Evolutionary conservation across 225 moss, liverwort and hornwort species (phyloP), one percentile per base, ranked within the genome.

Genomic region (Neckera pumila): DNA sequence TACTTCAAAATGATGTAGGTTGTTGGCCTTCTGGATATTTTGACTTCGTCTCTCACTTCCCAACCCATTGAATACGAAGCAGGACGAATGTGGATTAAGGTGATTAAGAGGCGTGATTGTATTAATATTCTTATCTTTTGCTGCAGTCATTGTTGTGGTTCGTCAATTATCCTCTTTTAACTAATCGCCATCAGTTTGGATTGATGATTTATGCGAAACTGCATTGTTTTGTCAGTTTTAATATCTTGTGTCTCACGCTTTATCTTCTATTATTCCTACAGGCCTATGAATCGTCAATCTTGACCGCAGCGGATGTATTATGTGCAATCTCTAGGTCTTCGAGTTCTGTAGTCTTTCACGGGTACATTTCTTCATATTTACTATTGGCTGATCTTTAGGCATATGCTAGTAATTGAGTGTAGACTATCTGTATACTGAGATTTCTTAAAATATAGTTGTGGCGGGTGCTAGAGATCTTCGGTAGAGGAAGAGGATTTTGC

Each of bases 81-180:
- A 54, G 96, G 96, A 80, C 95, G 95, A 79, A 93, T 84, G 77
- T 99, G 97, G 99, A 91, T 96, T 75, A 95, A 96, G 97, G 99
- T 97, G 82, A 87, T 87, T 45, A 17, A 61, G 26, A 57, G 38
- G 80, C 27, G 51, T 53, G 77, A 31, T 43, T 60, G 13, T 79
- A 71, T 79, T 28, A 22, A 47, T 36, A 42, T 51, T 36, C 67
- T 67, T 67, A 15, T 69, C 34, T 47, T 86, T 86, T 57, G 63
- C 40, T 88, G 77, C 61, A 86, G 51, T 54, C 76, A 31, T 38
- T 85, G 30, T 76, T 62, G 57, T 84, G n/a, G 84, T 80, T 84
- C 34, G n/a, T 65, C 75, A 72, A 79, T 63, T 61, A 18, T 80
- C 23, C 69, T 61, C 26, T 27, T 84, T 77, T 54, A 49, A 81